Conservation (phyloP, 2,329 filamentous ascomycete species). For the Xylaria sp. region DNA sequence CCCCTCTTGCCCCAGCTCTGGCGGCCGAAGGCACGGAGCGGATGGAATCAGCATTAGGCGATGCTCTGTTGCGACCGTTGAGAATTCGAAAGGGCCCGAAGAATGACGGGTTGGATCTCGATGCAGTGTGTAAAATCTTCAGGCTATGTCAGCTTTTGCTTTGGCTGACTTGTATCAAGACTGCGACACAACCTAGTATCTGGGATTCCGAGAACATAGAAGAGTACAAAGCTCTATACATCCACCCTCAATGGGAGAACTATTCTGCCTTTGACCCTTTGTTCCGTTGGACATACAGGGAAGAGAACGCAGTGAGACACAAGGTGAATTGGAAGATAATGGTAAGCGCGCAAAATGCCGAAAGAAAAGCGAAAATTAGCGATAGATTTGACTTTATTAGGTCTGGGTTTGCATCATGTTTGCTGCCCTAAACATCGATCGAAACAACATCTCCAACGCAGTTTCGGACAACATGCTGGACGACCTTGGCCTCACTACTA, state of each 20-base stretch:
- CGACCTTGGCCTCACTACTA: slow-evolving; percentile 44
- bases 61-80: slow-evolving; percentile 50
- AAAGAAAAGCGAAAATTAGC: neutral
- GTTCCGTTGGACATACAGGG: slow-evolving; percentile 53
- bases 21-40: slow-evolving; percentile 45
- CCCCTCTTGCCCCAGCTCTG: slow-evolving; percentile 41
- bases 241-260: slow-evolving; percentile 54
- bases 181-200: slow-evolving; percentile 53
- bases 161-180: slow-evolving; percentile 42
- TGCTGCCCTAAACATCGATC: slow-evolving; percentile 42
- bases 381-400: slow-evolving; percentile 38
- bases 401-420: slow-evolving; percentile 49
- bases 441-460: slow-evolving; percentile 47
- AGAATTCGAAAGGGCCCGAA: slow-evolving; percentile 50
- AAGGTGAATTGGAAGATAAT: slow-evolving; percentile 55
- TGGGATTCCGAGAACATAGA: slow-evolving; percentile 53
- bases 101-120: slow-evolving; percentile 45
- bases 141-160: neutral
- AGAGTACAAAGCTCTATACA: slow-evolving; percentile 51
- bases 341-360: slow-evolving; percentile 40
- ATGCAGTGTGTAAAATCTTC: slow-evolving; percentile 41
- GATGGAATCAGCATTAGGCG: slow-evolving; percentile 50
- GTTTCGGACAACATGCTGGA: slow-evolving; percentile 52
- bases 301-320: slow-evolving; percentile 49
- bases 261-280: slow-evolving; percentile 49